These are phyloP conservation scores for Papiliotrema nemorosa DNA, from an alignment of 1,284 basidiomycete genomes.

Conservation along the genomic window DNA sequence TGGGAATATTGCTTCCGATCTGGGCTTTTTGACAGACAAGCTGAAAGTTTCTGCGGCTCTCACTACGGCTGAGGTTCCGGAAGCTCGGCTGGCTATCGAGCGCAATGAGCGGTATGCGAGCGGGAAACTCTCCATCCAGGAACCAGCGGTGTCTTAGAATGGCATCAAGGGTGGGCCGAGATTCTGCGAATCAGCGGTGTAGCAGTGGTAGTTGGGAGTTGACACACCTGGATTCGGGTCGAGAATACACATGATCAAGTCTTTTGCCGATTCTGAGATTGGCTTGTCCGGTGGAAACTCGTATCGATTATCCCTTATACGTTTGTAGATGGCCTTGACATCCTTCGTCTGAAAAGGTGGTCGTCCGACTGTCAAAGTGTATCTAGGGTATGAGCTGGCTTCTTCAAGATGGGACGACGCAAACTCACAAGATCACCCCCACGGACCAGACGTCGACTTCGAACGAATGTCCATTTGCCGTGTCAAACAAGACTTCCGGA, in stretches of 20 bases:
- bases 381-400: conserved; percentile 46
- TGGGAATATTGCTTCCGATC: conserved; percentile 31
- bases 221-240: conserved; percentile 72
- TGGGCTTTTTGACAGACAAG: conserved; percentile 36
- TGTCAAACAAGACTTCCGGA: conserved; percentile 94
- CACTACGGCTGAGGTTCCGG: conserved; percentile 59
- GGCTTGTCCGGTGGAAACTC: conserved; percentile 78
- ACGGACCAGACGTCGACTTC: conserved; percentile 98
- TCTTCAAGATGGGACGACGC: background rate
- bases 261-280: conserved; percentile 68
- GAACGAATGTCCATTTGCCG: conserved; percentile 92
- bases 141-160: conserved; percentile 88
- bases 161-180: conserved; percentile 77
- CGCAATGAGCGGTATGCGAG: conserved; percentile 72
- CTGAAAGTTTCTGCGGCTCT: conserved; percentile 68
- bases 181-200: conserved; percentile 36
- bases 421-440: conserved; percentile 75
- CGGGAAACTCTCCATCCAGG: conserved; percentile 72
- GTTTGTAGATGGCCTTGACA: conserved; percentile 91
- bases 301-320: conserved; percentile 91
- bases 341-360: conserved; percentile 98
- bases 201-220: background rate
- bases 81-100: conserved; percentile 73
- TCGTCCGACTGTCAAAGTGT: conserved; percentile 87
- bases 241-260: conserved; percentile 80